A percentile compares a stretch with the other conserved stretches of the same genome.
These are phyloP conservation scores for Aureobasidium sp. DNA, from an alignment of 2,329 filamentous ascomycete species.

Conservation along the genomic window DNA sequence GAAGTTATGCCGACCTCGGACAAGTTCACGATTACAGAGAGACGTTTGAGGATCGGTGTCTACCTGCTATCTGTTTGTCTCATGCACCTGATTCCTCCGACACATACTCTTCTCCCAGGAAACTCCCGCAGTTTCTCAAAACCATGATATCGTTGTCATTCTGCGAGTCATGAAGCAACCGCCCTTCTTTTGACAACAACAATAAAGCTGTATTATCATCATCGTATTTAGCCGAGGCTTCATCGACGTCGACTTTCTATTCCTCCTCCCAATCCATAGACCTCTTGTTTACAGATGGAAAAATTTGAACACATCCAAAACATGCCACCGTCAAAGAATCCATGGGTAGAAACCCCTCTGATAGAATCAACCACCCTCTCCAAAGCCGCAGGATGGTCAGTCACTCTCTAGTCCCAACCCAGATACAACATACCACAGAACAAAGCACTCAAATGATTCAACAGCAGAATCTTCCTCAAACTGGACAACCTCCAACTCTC, in stretches of 20 bases:
- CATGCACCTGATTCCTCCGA: too few species aligned
- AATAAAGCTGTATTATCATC: too few species aligned
- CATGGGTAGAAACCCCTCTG: slow-evolving; percentile 67
- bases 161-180: neutral
- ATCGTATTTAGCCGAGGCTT: slow-evolving; percentile 5
- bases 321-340: slow-evolving; percentile 26
- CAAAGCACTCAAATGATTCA: neutral
- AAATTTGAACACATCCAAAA: neutral
- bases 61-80: too few species aligned
- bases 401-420: slow-evolving; percentile 13
- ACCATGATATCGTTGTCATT: too few species aligned
- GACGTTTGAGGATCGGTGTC: too few species aligned
- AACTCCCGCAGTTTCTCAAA: too few species aligned
- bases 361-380: slow-evolving; percentile 61
- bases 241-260: neutral
- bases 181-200: neutral
- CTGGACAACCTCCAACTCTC: slow-evolving; percentile 79
- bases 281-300: neutral
- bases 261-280: neutral
- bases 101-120: too few species aligned
- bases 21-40: too few species aligned
- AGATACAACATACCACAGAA: neutral
- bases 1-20: too few species aligned
- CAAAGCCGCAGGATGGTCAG: slow-evolving; percentile 64
- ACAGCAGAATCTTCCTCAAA: slow-evolving; percentile 72